Evolutionary conservation across 805 yeast species (phyloP), one percentile per base, ranked within the genome.

Genomic region (Naumovozyma baii): DNA sequence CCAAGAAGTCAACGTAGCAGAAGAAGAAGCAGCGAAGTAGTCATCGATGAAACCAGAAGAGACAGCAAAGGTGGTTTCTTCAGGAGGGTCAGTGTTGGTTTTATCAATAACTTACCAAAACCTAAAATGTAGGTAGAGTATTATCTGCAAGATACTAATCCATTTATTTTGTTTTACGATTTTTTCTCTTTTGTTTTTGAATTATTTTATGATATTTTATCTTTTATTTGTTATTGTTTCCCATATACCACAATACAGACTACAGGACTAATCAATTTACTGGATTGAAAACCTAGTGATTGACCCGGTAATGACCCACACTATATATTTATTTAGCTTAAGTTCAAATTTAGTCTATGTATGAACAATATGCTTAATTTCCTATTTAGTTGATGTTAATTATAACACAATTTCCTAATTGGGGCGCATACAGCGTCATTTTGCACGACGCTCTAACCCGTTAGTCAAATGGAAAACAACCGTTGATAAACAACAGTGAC

Each of bases 1-100:
- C 41, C 30, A 30, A 31, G 36, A 30, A 26, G 36, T 10, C 28
- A 31, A 33, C 12, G 14, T 15, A 20, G n/a, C n/a, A n/a, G 34
- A 29, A 18, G 34, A 26, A 25, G 18, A 20, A 26, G 30, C 12
- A 32, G 28, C 16, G 29, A 30, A 4, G 19, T 14, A 3, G 18
- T 26, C 7, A 4, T 14, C 12, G 38, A 15, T 3, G 14, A 29
- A 5, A 12, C 31, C 5, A 29, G 15, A n/a, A n/a, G 15, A 9
- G 31, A 29, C 15, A 29, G 15, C 15, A 29, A 29, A 29, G 31
- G 31, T 12, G 31, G 31, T 8, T 29, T 29, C 14, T 29, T 29
- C 5, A 29, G 31, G 13, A 29, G 31, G 13, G 31, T 29, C 15
- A 29, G 31, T 29, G 15, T 29, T 29, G 15, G 31, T 13, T 8